Evolutionary conservation across 2,329 filamentous ascomycete genomes (phyloP), one percentile per base, ranked within the genome.

Genomic region (Apiospora hydei): DNA sequence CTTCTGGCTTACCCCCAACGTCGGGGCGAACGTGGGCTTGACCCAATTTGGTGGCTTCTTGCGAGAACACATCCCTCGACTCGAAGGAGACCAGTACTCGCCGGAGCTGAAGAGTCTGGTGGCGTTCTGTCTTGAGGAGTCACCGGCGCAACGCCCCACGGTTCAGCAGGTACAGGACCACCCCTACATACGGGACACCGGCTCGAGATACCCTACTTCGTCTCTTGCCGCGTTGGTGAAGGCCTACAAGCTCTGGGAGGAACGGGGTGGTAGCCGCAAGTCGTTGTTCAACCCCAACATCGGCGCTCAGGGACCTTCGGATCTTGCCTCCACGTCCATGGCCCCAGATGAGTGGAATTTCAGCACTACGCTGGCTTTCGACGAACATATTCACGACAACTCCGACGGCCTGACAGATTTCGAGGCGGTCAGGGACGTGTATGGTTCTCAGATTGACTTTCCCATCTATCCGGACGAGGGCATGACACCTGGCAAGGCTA

Each of bases 201-300:
- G 86, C 8, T 84, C 88, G 18, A 84, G 84, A 64, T 91, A 93
- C 77, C 93, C 93, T 0, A 90, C 91, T 0, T 87, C 87, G 0
- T 87, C 85, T 5, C 86, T 96, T 2, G 84, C 89, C 2, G 85
- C 90, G 72, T 85, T 96, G 1, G 91, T 96, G 13, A 89, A 90
- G 75, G 91, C 89, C 16, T 96, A 93, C 82, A 92, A 91, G 78
- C 79, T 91, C 26, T 96, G 93, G 93, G 93, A 95, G 80, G 88
- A 90, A 10, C 88, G 90, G 76, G 93, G 93, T 34, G 93, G 93
- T 41, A 90, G 89, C 75, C 88, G 93, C 66, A 89, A 88, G 74
- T 92, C 90, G 21, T 83, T 92, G 0, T 92, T 92, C 74, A 73
- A 73, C 44, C 86, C 86, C 7, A 81, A 85, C 3, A 88, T 88